Base-by-base conservation (phyloP, 176 grass and related monocot genomes). In the Zea luxurians region DNA sequence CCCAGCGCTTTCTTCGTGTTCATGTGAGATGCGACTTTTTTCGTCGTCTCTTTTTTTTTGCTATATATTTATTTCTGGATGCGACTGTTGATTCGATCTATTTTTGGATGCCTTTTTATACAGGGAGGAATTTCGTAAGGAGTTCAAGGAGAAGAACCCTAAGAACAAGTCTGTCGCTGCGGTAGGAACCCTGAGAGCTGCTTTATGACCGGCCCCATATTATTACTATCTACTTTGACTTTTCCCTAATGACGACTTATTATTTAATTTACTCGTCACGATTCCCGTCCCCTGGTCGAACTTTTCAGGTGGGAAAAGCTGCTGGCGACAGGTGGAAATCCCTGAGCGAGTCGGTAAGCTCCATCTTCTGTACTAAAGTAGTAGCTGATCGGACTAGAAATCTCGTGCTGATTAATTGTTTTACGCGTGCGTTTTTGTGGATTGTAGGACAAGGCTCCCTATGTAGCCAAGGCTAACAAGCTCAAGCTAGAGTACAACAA, bases 251-350 rank as follows among this genome's bases (percentile, higher is more conserved):
- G 48, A 9, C 21, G 12, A 27, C 27, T 27, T 27, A 27, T 48
- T 48, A 41, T 2, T 34, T 35, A 2, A 13, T 10, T 59, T 4
- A 35, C 0, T 13, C 5, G 12, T 40, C 6, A 4, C 0, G 65
- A 66, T 83, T 10, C 57, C 8, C 10, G 4, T 41, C 36, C 38
- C 2, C 0, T 5, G 13, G 0, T 11, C 1, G 9, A 37, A 44
- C 4, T 47, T 73, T 71, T 58, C 65, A 99, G 96, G 92, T 96
- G 41, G 96, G 92, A 2, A 99, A 99, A 78, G 96, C 92, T 0
- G 96, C 90, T 1, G 96, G 92, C 40, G 90, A 93, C 36, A 99
- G 93, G 90, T 99, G 96, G 96, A 99, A 99, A 87, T 79, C 88
- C 54, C 21, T 99, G 50, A 87, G 18, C 17, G 96, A 99, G 13